Percentiles rank a stretch among this genome's conserved stretches.
phyloP scores from a whole-genome alignment of 2,329 filamentous ascomycete species.

The Amesomyces nigricolor region DNA sequence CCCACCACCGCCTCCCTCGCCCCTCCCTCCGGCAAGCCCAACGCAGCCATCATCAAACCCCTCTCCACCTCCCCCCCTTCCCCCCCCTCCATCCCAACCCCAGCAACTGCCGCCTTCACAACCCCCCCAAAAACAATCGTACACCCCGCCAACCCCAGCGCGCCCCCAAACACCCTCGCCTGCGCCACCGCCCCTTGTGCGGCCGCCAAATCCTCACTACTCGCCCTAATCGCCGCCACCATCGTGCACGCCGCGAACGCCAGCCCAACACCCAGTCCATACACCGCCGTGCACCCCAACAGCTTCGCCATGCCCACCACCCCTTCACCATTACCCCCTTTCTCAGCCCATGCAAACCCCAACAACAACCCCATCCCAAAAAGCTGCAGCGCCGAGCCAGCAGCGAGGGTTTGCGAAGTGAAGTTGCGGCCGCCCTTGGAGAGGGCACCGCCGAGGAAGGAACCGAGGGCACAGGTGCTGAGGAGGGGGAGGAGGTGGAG shows the following conservation, averaged over 20 bases:
- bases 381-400: slow-evolving; percentile 46
- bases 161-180: slow-evolving; percentile 54
- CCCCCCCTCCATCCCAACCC: not conserved
- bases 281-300: slow-evolving; percentile 48
- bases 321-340: too few relatives aligned
- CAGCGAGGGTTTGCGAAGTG: slow-evolving; percentile 46
- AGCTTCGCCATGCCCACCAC: not conserved
- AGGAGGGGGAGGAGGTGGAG: slow-evolving; percentile 55
- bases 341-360: slow-evolving; percentile 21
- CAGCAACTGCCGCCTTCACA: slow-evolving; percentile 31
- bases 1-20: slow-evolving; percentile 7
- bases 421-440: slow-evolving; percentile 48
- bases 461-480: slow-evolving; percentile 50
- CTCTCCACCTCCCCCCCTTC: slow-evolving; percentile 19
- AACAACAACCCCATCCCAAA: slow-evolving; percentile 46
- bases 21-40: slow-evolving; percentile 5
- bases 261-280: slow-evolving; percentile 55
- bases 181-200: slow-evolving; percentile 57
- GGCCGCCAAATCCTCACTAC: slow-evolving; percentile 46
- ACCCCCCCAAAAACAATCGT: slow-evolving; percentile 50
- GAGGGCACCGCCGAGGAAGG: slow-evolving; percentile 48
- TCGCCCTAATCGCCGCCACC: slow-evolving; percentile 49
- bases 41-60: slow-evolving; percentile 18
- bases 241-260: slow-evolving; percentile 53
- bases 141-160: slow-evolving; percentile 52